Conservation (phyloP, 495 filamentous ascomycete species). For the Hyaloscypha bicolor region DNA sequence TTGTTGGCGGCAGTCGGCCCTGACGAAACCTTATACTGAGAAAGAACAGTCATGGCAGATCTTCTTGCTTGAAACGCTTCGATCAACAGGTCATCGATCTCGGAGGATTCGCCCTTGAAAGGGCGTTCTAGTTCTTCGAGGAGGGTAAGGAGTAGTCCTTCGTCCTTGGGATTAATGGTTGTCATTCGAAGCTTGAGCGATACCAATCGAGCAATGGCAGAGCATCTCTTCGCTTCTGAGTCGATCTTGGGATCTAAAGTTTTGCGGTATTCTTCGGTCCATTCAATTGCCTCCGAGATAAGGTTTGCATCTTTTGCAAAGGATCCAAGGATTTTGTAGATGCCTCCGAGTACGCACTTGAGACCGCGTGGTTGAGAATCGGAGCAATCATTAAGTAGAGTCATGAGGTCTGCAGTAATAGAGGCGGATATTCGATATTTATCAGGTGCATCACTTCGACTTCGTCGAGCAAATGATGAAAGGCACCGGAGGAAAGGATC, state of each 20-base stretch:
- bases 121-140: constrained; percentile 57
- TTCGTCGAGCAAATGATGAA: constrained; percentile 58
- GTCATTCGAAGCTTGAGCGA: constrained; percentile 45
- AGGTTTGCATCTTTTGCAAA: constrained; percentile 48
- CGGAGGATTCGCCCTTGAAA: constrained; percentile 61
- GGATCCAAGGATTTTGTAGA: constrained; percentile 36
- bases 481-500: constrained; percentile 70
- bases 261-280: constrained; percentile 45
- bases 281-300: constrained; percentile 48
- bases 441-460: constrained; percentile 17
- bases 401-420: constrained; percentile 18
- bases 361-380: constrained; percentile 12
- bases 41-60: constrained; percentile 56
- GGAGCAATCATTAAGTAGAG: constrained; percentile 12
- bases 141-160: constrained; percentile 46
- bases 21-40: constrained; percentile 1
- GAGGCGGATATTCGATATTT: constrained; percentile 17
- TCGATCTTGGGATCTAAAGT: constrained; percentile 36
- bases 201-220: constrained; percentile 46
- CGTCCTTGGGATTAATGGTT: constrained; percentile 35
- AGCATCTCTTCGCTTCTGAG: constrained; percentile 45
- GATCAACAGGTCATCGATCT: constrained; percentile 70
- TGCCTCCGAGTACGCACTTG: constrained; percentile 14
- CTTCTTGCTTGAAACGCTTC: constrained; percentile 67
- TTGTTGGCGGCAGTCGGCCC: not conserved